These are phyloP conservation scores for Kentomonas sorsogonicus DNA, from an alignment of 208 protist species.

Conservation along the genomic window DNA sequence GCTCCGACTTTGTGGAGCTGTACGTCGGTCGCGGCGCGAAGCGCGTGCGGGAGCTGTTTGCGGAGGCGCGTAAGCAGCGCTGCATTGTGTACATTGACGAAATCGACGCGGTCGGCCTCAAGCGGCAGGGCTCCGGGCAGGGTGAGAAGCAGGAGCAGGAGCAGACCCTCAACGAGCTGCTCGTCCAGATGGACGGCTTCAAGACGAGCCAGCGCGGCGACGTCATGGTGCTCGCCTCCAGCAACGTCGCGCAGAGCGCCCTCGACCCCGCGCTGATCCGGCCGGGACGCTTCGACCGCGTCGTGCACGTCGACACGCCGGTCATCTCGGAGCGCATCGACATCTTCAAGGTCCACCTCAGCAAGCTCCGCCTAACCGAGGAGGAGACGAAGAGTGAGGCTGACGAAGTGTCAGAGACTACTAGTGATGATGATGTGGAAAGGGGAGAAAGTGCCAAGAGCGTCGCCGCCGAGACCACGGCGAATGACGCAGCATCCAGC, in stretches of 20 bases:
- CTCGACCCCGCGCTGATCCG: conserved; percentile 90
- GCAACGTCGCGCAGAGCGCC: conserved; percentile 91
- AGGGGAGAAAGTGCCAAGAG: neutral
- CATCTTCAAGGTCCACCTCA: conserved; percentile 95
- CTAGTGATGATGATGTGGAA: conserved; percentile 4
- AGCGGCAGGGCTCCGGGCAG: conserved; percentile 49
- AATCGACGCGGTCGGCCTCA: conserved; percentile 95
- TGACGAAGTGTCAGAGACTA: conserved; percentile 8
- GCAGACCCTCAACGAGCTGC: conserved; percentile 97
- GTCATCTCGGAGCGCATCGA: conserved; percentile 91
- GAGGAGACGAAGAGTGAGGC: conserved; percentile 1
- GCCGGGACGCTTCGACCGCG: conserved; percentile 93
- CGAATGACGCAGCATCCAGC: conserved; percentile 5
- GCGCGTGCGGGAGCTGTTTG: conserved; percentile 93
- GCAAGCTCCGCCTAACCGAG: conserved; percentile 56
- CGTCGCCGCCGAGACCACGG: neutral
- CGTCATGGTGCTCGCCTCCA: conserved; percentile 95
- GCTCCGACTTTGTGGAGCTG: conserved; percentile 96
- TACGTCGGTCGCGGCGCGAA: conserved; percentile 94
- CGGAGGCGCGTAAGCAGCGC: conserved; percentile 89
- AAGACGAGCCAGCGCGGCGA: conserved; percentile 45
- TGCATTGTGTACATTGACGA: conserved; percentile 98
- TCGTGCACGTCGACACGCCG: conserved; percentile 89
- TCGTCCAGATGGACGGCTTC: conserved; percentile 97
- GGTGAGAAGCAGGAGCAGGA: conserved; percentile 93